A percentile compares a stretch with the other conserved stretches of the same genome.
Conservation (phyloP, 2,329 filamentous ascomycete genomes). For the Podosphaera aphanis region DNA sequence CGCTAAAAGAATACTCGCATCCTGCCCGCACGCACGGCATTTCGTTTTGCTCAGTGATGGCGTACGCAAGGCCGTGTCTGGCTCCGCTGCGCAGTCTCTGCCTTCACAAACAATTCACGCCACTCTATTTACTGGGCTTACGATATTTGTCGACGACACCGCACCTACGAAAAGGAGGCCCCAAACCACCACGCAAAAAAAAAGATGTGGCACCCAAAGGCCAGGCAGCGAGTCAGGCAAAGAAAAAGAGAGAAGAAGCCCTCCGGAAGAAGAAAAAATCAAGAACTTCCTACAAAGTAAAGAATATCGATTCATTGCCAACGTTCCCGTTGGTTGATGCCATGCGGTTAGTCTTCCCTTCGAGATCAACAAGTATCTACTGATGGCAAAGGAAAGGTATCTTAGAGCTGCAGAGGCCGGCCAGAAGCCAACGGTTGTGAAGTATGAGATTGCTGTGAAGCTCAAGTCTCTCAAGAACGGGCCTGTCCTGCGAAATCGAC, state of each 20-base stretch:
- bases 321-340: slow-evolving; percentile 76
- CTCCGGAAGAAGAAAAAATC: slow-evolving; percentile 15
- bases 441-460: slow-evolving; percentile 76
- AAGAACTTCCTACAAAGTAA: slow-evolving; percentile 15
- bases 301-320: slow-evolving; percentile 20
- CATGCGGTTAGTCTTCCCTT: slow-evolving; percentile 41
- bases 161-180: slow-evolving; percentile 4
- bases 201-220: slow-evolving; percentile 4
- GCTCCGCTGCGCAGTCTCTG: slow-evolving; percentile 16
- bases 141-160: slow-evolving; percentile 10
- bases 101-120: slow-evolving; percentile 4
- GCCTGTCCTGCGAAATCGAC: slow-evolving; percentile 63
- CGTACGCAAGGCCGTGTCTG: slow-evolving; percentile 12
- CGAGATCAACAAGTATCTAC: background rate
- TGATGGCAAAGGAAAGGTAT: slow-evolving; percentile 32
- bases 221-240: slow-evolving; percentile 9
- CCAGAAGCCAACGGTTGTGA: slow-evolving; percentile 43
- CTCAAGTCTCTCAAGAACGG: slow-evolving; percentile 69
- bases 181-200: slow-evolving; percentile 9
- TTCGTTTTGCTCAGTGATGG: slow-evolving; percentile 7
- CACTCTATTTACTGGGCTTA: slow-evolving; percentile 4
- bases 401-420: slow-evolving; percentile 85
- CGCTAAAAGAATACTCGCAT: background rate
- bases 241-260: slow-evolving; percentile 14
- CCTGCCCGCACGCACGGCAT: background rate